These are phyloP conservation scores for Trichosporon sp. DNA, from an alignment of 1,284 basidiomycete species.

Conservation along the genomic window DNA sequence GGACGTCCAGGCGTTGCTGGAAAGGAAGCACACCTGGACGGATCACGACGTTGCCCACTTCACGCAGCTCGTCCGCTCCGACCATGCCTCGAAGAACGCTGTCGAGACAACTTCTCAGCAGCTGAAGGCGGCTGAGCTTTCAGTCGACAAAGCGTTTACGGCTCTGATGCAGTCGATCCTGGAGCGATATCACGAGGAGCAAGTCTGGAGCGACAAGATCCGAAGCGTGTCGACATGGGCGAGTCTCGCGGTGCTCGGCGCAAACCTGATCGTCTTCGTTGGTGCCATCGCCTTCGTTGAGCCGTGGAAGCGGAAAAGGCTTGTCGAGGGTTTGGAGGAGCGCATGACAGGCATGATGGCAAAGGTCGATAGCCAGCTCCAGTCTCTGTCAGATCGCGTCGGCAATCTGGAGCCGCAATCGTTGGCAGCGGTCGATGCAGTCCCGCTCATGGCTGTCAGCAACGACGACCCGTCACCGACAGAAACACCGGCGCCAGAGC, in stretches of 20 bases:
- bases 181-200: conserved; percentile 86
- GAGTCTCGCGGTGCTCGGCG: conserved; percentile 68
- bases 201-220: conserved; percentile 96
- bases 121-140: conserved; percentile 63
- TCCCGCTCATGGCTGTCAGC: not conserved
- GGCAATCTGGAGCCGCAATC: conserved; percentile 16
- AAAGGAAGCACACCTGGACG: conserved; percentile 75
- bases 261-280: conserved; percentile 83
- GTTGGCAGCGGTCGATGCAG: not conserved
- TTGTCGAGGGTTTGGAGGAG: conserved; percentile 80
- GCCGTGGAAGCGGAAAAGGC: conserved; percentile 79
- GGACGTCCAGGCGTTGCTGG: conserved; percentile 82
- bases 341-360: conserved; percentile 68
- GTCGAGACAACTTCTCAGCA: conserved; percentile 63
- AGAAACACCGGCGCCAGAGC: not conserved
- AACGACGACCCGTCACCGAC: not conserved
- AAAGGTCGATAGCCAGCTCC: conserved; percentile 59
- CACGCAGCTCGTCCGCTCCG: conserved; percentile 76
- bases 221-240: conserved; percentile 86
- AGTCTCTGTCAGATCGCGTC: conserved; percentile 33
- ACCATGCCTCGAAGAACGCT: conserved; percentile 73
- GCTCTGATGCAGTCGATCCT: conserved; percentile 80
- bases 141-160: conserved; percentile 76
- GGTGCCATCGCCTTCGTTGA: conserved; percentile 81
- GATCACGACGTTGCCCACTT: conserved; percentile 74